Conservation (phyloP, 768 basidiomycete species). For the Thelephora ganbajun region DNA sequence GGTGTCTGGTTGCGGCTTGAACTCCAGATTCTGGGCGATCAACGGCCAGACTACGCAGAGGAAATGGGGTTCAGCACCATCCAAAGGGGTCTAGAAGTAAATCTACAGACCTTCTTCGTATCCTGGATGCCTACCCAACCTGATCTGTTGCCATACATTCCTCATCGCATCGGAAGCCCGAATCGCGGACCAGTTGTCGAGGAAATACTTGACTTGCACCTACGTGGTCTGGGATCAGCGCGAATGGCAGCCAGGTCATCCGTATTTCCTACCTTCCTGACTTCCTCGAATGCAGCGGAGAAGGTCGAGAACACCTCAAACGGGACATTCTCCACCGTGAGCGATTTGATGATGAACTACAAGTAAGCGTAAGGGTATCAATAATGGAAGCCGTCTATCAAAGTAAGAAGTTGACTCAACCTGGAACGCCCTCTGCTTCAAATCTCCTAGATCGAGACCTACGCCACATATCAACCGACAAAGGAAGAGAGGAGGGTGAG, state of each 20-base stretch:
- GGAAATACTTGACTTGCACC: slow-evolving; percentile 66
- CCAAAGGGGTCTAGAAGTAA: not conserved
- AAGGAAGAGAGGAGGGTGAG: slow-evolving; percentile 1
- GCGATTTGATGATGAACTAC: slow-evolving; percentile 62
- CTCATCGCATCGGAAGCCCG: slow-evolving; percentile 75
- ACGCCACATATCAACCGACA: not conserved
- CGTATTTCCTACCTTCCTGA: slow-evolving; percentile 42
- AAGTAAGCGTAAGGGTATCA: not conserved
- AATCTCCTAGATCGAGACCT: slow-evolving; percentile 61
- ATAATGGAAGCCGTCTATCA: not conserved
- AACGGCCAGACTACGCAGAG: slow-evolving; percentile 43
- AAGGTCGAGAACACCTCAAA: slow-evolving; percentile 82
- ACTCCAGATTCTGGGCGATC: slow-evolving; percentile 50
- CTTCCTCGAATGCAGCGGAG: slow-evolving; percentile 67
- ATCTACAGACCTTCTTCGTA: slow-evolving; percentile 62
- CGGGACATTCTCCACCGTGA: slow-evolving; percentile 70
- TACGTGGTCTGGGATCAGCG: slow-evolving; percentile 7
- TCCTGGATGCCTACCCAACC: slow-evolving; percentile 71
- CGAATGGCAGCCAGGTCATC: not conserved
- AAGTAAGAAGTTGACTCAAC: slow-evolving; percentile 8
- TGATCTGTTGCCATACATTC: slow-evolving; percentile 74
- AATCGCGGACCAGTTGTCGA: slow-evolving; percentile 73
- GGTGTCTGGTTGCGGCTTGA: slow-evolving; percentile 25
- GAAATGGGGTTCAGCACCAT: not conserved
- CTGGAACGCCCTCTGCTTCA: slow-evolving; percentile 62